Evolutionary conservation across 768 basidiomycete species (phyloP), one percentile per base, ranked within the genome.

Genomic region (Boletus bicolor): DNA sequence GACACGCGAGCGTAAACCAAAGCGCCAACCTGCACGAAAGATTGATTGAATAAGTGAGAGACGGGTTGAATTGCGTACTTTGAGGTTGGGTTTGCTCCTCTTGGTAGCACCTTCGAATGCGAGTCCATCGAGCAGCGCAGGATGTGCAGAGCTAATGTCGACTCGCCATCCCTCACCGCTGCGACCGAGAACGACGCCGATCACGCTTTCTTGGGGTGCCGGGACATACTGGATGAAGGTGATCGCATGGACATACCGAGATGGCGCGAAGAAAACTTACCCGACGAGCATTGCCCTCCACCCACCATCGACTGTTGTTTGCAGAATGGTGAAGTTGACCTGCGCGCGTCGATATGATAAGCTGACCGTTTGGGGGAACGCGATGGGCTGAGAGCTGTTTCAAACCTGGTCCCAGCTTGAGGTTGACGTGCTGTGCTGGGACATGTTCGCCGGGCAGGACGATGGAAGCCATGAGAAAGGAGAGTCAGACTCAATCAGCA

Each of bases 71-170:
- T 58, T 10, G 53, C 66, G 21, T 57, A 91, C 95, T 77, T 95
- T 98, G 54, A 99, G 79, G 72, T 92, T 93, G 30, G 96, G 96
- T 70, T 86, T 88, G 67, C 91, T 98, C 59, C 97, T 75, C 77
- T 96, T 98, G 24, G 93, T 92, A 10, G 94, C 97, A 4, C 93
- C 90, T 69, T 98, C 96, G 68, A 99, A 99, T 2, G 97, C 94
- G 32, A 98, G 80, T 0, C 83, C 90, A 63, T 98, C 95, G 43
- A 99, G 73, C 6, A 83, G 80, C 0, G 96, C 96, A 46, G 79
- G 77, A 65, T 97, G 93, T 6, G 94, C 89, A 28, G 86, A 79
- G 3, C 95, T 95, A 57, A 99, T 92, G 70, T 98, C 96, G 24
- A 98, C 93, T 44, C 94, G 83, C 78, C 85, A 99, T 7, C 87